Percentiles rank a stretch among this genome's conserved stretches.
phyloP scores from a whole-genome alignment of 352 stramenopile genomes.

The Globisporangium acanthophoron region DNA sequence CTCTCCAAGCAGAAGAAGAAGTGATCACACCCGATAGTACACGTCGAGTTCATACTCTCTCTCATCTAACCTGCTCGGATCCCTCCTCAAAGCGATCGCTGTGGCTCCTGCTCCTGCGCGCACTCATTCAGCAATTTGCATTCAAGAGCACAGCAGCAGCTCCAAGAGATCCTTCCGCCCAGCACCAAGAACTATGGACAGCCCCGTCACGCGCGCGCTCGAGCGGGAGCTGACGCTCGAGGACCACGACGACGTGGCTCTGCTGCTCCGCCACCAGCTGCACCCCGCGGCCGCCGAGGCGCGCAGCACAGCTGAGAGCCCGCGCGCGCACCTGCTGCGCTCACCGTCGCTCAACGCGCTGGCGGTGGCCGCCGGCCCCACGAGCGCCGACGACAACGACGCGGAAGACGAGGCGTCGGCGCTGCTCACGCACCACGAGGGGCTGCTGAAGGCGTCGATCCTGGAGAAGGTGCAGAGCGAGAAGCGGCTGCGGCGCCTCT shows the following conservation, averaged over 20 bases:
- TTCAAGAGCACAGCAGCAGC: no score
- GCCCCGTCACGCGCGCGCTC: slow-evolving; percentile 2
- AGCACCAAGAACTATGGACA: background rate
- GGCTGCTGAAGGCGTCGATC: slow-evolving; percentile 65
- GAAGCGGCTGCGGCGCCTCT: slow-evolving; percentile 59
- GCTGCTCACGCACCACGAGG: slow-evolving; percentile 46
- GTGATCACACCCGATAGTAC: slow-evolving; percentile 2
- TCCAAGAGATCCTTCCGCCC: no score
- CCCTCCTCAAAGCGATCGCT: no score
- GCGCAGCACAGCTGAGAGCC: background rate
- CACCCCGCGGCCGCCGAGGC: slow-evolving; percentile 5
- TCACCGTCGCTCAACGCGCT: slow-evolving; percentile 12
- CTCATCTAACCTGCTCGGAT: no score
- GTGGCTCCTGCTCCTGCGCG: no score
- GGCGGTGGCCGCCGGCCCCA: slow-evolving; percentile 5
- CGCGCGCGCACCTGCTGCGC: slow-evolving; percentile 8
- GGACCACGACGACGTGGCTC: background rate
- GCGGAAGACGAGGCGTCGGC: slow-evolving; percentile 30
- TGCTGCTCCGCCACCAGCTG: slow-evolving; percentile 14
- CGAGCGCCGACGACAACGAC: slow-evolving; percentile 16
- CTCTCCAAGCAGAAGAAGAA: slow-evolving; percentile 91
- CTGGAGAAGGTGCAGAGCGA: slow-evolving; percentile 71
- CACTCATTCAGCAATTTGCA: no score
- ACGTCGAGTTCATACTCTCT: no score
- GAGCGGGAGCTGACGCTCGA: slow-evolving; percentile 8